A percentile compares a stretch with the other conserved stretches of the same genome.
phyloP scores from a whole-genome alignment of 2,329 filamentous ascomycete species.

The Apiospora pterosperma region DNA sequence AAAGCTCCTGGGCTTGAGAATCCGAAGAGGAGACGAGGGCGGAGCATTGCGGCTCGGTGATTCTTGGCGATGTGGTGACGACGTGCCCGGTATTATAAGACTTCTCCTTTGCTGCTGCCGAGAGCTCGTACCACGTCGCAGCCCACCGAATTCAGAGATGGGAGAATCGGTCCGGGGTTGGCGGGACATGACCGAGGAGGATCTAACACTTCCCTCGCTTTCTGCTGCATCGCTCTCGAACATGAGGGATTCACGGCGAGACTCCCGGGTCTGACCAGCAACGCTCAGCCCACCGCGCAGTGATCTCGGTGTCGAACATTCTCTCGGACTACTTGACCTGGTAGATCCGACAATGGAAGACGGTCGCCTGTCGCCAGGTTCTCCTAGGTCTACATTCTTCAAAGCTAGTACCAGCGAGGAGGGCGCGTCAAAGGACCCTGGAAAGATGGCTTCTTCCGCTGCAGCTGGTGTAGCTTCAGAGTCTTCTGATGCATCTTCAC shows the following conservation, averaged over 20 bases:
- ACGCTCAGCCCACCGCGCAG: slow-evolving; percentile 60
- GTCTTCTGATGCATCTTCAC: slow-evolving; percentile 40
- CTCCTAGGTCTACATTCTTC: slow-evolving; percentile 38
- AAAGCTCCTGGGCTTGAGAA: slow-evolving; percentile 71
- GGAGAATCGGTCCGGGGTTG: slow-evolving; percentile 80
- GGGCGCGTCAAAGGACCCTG: slow-evolving; percentile 55
- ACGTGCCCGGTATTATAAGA: slow-evolving; percentile 73
- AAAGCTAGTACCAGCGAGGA: slow-evolving; percentile 56
- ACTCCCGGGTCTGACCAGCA: slow-evolving; percentile 56
- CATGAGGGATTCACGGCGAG: slow-evolving; percentile 73
- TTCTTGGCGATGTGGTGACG: slow-evolving; percentile 80
- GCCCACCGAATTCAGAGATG: slow-evolving; percentile 75
- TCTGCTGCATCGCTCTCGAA: slow-evolving; percentile 81
- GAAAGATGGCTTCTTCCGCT: slow-evolving; percentile 52
- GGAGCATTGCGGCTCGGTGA: slow-evolving; percentile 75
- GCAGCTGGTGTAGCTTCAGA: slow-evolving; percentile 33
- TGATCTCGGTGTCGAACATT: slow-evolving; percentile 87
- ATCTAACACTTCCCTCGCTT: slow-evolving; percentile 85
- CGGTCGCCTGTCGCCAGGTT: slow-evolving; percentile 35
- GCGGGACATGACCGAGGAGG: slow-evolving; percentile 69
- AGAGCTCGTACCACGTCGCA: slow-evolving; percentile 73
- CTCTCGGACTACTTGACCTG: slow-evolving; percentile 83
- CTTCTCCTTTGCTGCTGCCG: slow-evolving; percentile 84
- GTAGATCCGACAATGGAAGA: slow-evolving; percentile 72
- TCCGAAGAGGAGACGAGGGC: slow-evolving; percentile 82